phyloP scores from a whole-genome alignment of 2,329 filamentous ascomycete genomes.

The Podosphaera fusca region DNA sequence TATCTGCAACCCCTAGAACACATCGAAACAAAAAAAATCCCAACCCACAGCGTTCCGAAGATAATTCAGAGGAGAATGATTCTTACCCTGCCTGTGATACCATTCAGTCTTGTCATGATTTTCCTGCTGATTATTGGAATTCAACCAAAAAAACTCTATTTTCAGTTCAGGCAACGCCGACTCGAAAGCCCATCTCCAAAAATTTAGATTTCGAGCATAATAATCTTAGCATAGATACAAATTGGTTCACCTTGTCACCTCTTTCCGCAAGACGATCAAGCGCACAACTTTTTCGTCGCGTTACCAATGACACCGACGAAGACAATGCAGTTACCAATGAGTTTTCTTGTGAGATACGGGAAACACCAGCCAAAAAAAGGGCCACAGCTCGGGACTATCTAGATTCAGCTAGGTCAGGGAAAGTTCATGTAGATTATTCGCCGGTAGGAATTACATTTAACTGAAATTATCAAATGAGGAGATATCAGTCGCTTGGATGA shows the following conservation, averaged over 20 bases:
- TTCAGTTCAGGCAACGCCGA: constrained; percentile 14
- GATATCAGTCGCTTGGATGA: too few species aligned
- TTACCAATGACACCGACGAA: constrained; percentile 8
- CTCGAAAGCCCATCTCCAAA: constrained; percentile 6
- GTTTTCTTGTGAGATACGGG: constrained; percentile 7
- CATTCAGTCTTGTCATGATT: constrained; percentile 2
- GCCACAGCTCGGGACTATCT: not conserved
- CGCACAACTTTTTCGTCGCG: constrained; percentile 9
- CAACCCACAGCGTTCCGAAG: not conserved
- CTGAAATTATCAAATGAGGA: too few species aligned
- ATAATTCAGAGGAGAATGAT: constrained; percentile 7
- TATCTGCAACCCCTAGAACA: constrained; percentile 15
- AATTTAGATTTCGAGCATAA: constrained; percentile 1
- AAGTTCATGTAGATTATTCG: not conserved
- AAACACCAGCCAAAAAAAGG: constrained; percentile 12
- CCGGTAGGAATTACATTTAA: not conserved
- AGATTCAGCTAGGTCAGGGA: not conserved
- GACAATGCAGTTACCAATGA: constrained; percentile 2
- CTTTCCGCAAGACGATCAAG: constrained; percentile 11
- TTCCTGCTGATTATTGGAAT: constrained; percentile 1
- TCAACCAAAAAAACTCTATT: constrained; percentile 6
- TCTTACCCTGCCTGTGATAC: constrained; percentile 8
- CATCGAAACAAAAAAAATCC: constrained; percentile 9
- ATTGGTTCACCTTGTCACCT: constrained; percentile 10
- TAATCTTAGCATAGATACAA: not conserved